Evolutionary conservation across 306 rosid species (phyloP).

Genomic region (Cicer bijugum): DNA sequence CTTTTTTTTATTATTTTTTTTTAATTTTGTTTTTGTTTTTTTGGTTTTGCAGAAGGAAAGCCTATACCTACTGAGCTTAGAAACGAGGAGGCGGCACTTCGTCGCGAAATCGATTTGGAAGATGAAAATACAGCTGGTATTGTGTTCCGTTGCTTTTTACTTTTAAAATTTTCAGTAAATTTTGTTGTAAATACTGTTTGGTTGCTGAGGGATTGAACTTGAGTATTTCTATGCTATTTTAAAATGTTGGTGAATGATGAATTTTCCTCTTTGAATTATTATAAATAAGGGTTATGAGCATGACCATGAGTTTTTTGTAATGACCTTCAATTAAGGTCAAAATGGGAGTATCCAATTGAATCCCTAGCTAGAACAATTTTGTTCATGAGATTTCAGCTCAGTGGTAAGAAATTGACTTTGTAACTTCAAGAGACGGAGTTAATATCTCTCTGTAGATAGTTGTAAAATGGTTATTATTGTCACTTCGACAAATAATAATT

Average conservation of each 20-base stretch:
- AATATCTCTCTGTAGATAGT: background rate
- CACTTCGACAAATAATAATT: background rate
- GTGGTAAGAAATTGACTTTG: background rate
- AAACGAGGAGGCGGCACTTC: slow-evolving; percentile 87
- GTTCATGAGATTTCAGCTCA: background rate
- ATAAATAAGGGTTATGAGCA: background rate
- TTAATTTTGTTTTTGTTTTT: background rate
- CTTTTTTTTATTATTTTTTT: background rate
- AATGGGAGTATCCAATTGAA: background rate
- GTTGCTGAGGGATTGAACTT: slow-evolving; percentile 12
- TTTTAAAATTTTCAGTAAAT: background rate
- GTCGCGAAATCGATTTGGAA: slow-evolving; percentile 81
- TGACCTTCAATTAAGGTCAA: background rate
- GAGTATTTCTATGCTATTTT: background rate
- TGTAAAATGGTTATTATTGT: background rate
- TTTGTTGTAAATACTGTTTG: slow-evolving; percentile 12
- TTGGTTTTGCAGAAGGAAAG: slow-evolving; percentile 69
- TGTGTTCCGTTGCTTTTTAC: background rate
- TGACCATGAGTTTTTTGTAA: background rate
- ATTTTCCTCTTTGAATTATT: background rate
- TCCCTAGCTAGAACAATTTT: slow-evolving; percentile 5
- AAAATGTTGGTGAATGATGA: background rate
- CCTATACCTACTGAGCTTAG: slow-evolving; percentile 92
- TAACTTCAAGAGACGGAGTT: background rate
- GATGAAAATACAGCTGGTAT: slow-evolving; percentile 80